Conservation (phyloP, 495 filamentous ascomycete genomes). For the Gamarada debralockiae region DNA sequence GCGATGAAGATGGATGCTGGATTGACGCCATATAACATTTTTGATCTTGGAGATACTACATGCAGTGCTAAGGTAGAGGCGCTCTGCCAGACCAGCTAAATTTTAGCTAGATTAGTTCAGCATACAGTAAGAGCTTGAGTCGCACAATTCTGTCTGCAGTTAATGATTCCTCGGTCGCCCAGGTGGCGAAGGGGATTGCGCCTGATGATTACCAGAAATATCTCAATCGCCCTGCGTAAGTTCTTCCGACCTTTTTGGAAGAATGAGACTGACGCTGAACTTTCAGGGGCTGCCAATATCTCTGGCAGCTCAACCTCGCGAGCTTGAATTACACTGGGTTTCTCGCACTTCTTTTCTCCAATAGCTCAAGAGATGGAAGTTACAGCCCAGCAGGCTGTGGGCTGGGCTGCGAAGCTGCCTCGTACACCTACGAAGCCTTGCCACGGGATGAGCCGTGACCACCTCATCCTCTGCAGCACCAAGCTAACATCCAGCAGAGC, state of each 20-base stretch:
- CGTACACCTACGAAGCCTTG: conserved; percentile 66
- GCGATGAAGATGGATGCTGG: conserved; percentile 75
- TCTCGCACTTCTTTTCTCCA: conserved; percentile 58
- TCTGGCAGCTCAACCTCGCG: conserved; percentile 48
- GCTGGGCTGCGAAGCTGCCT: conserved; percentile 36
- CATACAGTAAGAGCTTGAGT: conserved; percentile 63
- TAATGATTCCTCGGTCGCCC: conserved; percentile 68
- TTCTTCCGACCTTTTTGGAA: conserved; percentile 50
- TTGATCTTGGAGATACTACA: conserved; percentile 34
- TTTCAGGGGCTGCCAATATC: conserved; percentile 58
- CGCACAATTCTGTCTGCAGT: conserved; percentile 73
- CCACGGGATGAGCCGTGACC: too few relatives aligned
- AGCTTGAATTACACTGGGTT: conserved; percentile 64
- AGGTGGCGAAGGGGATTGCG: conserved; percentile 52
- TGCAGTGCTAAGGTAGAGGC: conserved; percentile 66
- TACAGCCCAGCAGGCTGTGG: conserved; percentile 47
- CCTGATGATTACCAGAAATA: conserved; percentile 55
- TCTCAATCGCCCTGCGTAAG: conserved; percentile 54
- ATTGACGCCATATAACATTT: conserved; percentile 51
- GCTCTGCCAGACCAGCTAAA: conserved; percentile 63
- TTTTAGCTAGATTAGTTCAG: conserved; percentile 60
- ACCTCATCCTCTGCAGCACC: too few relatives aligned
- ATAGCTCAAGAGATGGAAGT: conserved; percentile 42
- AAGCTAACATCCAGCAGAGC: too few relatives aligned
- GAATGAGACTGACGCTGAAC: not conserved